Conservation (phyloP, 2,329 filamentous ascomycete genomes). For the Camillea tinctor region DNA sequence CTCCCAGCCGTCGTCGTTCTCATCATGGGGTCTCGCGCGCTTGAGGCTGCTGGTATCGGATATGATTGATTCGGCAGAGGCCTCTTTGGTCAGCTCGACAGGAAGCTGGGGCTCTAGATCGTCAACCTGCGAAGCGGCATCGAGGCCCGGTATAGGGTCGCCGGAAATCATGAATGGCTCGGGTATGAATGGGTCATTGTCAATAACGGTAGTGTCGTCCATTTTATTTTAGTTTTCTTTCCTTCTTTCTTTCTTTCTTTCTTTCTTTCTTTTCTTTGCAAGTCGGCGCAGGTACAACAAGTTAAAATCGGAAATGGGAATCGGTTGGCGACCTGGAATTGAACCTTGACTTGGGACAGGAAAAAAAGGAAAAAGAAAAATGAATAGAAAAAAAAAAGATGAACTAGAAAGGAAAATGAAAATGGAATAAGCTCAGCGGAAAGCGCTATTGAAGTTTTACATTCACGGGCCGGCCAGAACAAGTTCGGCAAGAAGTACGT, state of each 20-base stretch:
- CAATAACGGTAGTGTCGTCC: neutral
- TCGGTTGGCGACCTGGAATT: no score
- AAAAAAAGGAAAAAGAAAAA: neutral
- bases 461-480: no score
- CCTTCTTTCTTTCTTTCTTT: no score
- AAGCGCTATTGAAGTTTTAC: neutral
- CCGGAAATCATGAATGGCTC: neutral
- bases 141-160: neutral
- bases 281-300: no score
- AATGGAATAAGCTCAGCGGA: neutral
- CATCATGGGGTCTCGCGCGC: constrained; percentile 48
- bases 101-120: constrained; percentile 12
- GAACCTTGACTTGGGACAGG: no score
- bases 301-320: no score
- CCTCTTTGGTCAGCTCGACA: constrained; percentile 13
- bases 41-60: constrained; percentile 42
- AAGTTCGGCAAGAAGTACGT: neutral
- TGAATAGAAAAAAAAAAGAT: neutral
- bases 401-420: no score
- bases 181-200: neutral
- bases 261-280: no score
- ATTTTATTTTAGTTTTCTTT: neutral
- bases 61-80: constrained; percentile 15
- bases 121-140: neutral
- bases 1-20: constrained; percentile 49